Conservation (phyloP, 108 stramenopile species). For the Schizochytrium sp. region DNA sequence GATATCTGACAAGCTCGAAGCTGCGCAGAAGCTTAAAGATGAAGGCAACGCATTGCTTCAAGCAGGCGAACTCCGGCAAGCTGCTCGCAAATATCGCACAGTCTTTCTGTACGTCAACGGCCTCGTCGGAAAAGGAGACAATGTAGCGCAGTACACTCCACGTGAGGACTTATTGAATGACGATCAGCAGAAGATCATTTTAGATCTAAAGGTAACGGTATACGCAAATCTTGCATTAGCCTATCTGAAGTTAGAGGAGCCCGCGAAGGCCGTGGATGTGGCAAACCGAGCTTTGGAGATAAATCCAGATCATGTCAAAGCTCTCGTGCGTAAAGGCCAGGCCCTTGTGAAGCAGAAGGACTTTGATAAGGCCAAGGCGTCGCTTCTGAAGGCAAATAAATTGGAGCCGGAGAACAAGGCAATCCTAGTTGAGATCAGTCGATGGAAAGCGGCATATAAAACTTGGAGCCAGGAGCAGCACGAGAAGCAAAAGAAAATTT, state of each 20-base stretch:
- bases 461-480: not conserved
- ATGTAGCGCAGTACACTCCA: slow-evolving; percentile 29
- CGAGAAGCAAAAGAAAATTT: slow-evolving; percentile 4
- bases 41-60: slow-evolving; percentile 21
- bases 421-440: slow-evolving; percentile 1
- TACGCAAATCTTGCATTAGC: slow-evolving; percentile 39
- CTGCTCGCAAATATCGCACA: slow-evolving; percentile 39
- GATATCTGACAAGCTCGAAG: slow-evolving; percentile 37
- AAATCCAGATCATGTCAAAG: not conserved
- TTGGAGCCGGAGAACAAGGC: slow-evolving; percentile 16
- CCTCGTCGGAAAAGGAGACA: not conserved
- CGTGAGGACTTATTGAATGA: not conserved
- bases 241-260: slow-evolving; percentile 12
- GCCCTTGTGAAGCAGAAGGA: not conserved
- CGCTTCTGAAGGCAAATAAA: not conserved
- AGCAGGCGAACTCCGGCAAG: not conserved
- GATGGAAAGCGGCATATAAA: slow-evolving; percentile 3
- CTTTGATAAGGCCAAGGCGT: slow-evolving; percentile 34
- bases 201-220: not conserved
- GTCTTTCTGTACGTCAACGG: slow-evolving; percentile 54
- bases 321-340: slow-evolving; percentile 23
- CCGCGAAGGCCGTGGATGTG: not conserved
- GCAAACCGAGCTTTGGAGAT: not conserved
- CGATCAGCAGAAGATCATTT: not conserved
- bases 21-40: slow-evolving; percentile 40